Evolutionary conservation across 305 asterid species (phyloP), one percentile per base, ranked within the genome.

Genomic region (Fraxinus latifolia): DNA sequence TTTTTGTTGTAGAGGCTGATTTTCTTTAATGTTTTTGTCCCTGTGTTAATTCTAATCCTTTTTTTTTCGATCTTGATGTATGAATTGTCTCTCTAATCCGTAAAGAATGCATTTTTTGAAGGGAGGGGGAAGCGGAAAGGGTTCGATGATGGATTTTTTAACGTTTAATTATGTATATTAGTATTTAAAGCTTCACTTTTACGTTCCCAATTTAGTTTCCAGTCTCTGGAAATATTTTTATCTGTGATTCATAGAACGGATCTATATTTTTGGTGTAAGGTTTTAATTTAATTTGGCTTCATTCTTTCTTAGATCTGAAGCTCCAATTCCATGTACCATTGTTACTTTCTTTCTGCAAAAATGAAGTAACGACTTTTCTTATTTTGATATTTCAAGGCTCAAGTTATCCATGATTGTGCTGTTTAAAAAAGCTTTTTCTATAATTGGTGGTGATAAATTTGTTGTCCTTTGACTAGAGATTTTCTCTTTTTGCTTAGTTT

Each of bases 171-270:
- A 7, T 53, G 58, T 47, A 47, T 47, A 47, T 3, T 14, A 14
- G 19, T 14, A 47, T 47, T 3, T 47, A 14, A n/a, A n/a, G 62
- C 23, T 53, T 53, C 23, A n/a, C 2, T 53, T 53, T n/a, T n/a
- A 4, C 9, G 8, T 53, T 15, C 60, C 21, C 60, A 15, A 15
- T 50, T 50, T 15, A 4, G 23, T 50, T 50, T n/a, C 62, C 9
- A 1, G 62, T 53, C 21, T 50, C 62, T 53, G 23, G 62, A 53
- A n/a, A 53, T 53, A 53, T n/a, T 6, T n/a, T 53, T n/a, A 15
- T 53, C 36, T 67, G n/a, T 44, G 67, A 79, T 82, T 73, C 81
- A 39, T 53, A 83, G 72, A 75, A 77, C 21, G 76, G 60, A 73
- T 77, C n/a, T 71, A 39, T 82, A 60, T 53, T 53, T 50, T 60